Conservation (phyloP, 768 basidiomycete species). For the Pleurotus cornucopiae region DNA sequence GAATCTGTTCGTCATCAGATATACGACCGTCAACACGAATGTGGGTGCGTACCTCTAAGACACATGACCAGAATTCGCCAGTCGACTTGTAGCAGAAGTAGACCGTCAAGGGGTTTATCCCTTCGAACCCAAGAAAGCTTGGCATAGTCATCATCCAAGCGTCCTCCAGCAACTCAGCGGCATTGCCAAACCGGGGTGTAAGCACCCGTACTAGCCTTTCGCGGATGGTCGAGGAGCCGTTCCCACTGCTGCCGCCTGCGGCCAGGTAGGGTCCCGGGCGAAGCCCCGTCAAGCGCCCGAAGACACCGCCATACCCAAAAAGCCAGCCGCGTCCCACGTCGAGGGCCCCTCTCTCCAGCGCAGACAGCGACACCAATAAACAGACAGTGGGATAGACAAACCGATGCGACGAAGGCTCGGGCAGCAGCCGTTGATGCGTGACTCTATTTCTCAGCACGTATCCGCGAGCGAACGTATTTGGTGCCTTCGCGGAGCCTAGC, state of each 20-base stretch:
- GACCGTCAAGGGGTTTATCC: conserved; percentile 67
- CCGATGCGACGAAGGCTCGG: conserved; percentile 39
- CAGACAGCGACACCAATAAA: conserved; percentile 51
- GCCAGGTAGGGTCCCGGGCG: conserved; percentile 41
- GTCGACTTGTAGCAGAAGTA: conserved; percentile 55
- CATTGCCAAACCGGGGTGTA: conserved; percentile 20
- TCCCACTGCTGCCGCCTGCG: not conserved
- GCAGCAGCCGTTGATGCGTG: conserved; percentile 49
- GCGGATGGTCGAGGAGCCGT: conserved; percentile 25
- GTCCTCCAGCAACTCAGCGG: conserved; percentile 30
- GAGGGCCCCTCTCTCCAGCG: conserved; percentile 41
- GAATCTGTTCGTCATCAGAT: conserved; percentile 36
- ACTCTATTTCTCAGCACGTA: conserved; percentile 52
- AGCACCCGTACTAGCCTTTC: conserved; percentile 38
- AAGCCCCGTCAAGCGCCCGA: conserved; percentile 42
- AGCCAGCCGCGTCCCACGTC: conserved; percentile 46
- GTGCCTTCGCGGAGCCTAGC: not conserved
- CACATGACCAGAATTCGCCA: conserved; percentile 31
- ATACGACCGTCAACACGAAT: not conserved
- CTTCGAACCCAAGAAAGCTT: conserved; percentile 59
- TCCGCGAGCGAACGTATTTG: conserved; percentile 15
- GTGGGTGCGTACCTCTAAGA: conserved; percentile 49
- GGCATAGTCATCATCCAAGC: conserved; percentile 79
- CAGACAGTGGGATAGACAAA: conserved; percentile 62
- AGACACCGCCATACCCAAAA: conserved; percentile 49